Conservation (phyloP, 768 basidiomycete species). For the Hericium alpestre region DNA sequence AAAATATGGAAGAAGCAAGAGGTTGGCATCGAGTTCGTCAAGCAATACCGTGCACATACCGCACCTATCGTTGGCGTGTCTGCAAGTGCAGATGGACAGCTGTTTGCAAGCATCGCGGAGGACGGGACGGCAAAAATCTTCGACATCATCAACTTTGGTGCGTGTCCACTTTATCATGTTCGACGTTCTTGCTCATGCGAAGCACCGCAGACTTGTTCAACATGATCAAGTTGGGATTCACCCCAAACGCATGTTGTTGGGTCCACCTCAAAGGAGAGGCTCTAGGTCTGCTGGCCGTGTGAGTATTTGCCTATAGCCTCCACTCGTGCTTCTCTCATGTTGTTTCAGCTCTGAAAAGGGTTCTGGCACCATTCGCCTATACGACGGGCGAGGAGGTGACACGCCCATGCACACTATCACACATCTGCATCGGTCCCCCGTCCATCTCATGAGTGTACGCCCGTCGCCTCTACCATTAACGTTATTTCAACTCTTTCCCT, state of each 20-base stretch:
- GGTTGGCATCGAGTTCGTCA: conserved; percentile 92
- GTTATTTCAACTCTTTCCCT: background rate
- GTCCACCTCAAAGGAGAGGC: conserved; percentile 84
- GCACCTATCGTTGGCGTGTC: conserved; percentile 69
- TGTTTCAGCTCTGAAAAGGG: conserved; percentile 61
- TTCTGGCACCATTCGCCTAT: conserved; percentile 71
- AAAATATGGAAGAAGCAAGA: conserved; percentile 99
- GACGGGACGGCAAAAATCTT: conserved; percentile 92
- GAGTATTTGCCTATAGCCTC: conserved; percentile 18
- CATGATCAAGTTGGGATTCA: conserved; percentile 82
- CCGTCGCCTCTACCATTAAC: background rate
- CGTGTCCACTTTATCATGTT: conserved; percentile 16
- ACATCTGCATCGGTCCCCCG: conserved; percentile 76
- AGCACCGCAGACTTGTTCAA: conserved; percentile 85
- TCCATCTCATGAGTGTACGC: conserved; percentile 74
- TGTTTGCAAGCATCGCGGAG: conserved; percentile 86
- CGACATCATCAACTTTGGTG: conserved; percentile 96
- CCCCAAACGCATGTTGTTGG: conserved; percentile 89
- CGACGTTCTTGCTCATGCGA: background rate
- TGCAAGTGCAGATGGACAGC: conserved; percentile 82
- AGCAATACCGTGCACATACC: conserved; percentile 91
- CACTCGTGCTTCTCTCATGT: conserved; percentile 11
- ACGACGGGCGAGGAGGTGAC: conserved; percentile 84
- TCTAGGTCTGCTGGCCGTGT: conserved; percentile 83
- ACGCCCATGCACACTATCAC: conserved; percentile 67